These are phyloP conservation scores for Mortierella polycephala DNA, from an alignment of 371 early-diverging fungal species.

Conservation along the genomic window DNA sequence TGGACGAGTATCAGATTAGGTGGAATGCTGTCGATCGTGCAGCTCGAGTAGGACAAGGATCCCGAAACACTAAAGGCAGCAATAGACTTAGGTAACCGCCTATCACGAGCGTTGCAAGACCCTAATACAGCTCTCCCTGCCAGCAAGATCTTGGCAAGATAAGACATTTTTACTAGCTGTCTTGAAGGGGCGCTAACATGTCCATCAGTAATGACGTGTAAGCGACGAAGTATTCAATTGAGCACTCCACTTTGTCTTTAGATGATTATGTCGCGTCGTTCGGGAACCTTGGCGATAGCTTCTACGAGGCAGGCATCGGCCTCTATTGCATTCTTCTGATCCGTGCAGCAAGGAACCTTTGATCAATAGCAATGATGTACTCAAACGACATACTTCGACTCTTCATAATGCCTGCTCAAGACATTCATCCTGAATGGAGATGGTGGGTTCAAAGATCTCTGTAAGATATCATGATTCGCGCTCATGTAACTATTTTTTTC, in stretches of 20 bases:
- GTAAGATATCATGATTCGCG: slow-evolving; percentile 2
- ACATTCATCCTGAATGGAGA: slow-evolving; percentile 65
- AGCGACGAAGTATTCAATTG: background rate
- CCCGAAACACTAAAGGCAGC: slow-evolving; percentile 60
- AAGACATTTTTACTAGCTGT: background rate
- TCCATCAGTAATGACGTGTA: background rate
- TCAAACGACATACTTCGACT: too few species aligned
- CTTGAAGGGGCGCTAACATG: too few species aligned
- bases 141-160: slow-evolving; percentile 15
- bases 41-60: slow-evolving; percentile 56
- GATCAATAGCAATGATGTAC: background rate
- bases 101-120: slow-evolving; percentile 20
- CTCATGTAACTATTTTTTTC: too few species aligned
- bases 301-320: slow-evolving; percentile 57
- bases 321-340: background rate
- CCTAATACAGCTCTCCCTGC: slow-evolving; percentile 2
- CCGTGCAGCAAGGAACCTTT: too few species aligned
- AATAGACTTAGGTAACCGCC: slow-evolving; percentile 12
- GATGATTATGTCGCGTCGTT: slow-evolving; percentile 54
- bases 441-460: slow-evolving; percentile 56
- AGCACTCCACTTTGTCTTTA: slow-evolving; percentile 1
- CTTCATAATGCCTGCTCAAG: slow-evolving; percentile 71
- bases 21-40: slow-evolving; percentile 70
- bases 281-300: slow-evolving; percentile 64
- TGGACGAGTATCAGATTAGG: slow-evolving; percentile 70